Conservation (phyloP, 73 alveolate genomes). For the Urostyla sp. region DNA sequence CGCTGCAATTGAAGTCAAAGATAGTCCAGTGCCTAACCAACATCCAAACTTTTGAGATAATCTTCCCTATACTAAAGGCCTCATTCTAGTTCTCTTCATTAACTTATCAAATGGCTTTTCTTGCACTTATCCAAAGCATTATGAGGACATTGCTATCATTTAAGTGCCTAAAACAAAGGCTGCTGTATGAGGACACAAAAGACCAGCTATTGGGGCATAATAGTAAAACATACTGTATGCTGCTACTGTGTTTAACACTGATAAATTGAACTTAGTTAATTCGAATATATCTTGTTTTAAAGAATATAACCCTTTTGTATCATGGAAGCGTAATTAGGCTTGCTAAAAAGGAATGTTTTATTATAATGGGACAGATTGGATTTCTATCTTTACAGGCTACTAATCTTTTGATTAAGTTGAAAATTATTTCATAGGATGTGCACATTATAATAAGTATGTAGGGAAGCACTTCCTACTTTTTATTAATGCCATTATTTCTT, state of each 20-base stretch:
- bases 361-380: neutral
- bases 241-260: conserved; percentile 54
- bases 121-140: conserved; percentile 76
- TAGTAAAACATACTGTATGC: conserved; percentile 54
- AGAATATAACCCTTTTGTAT: neutral
- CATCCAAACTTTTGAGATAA: conserved; percentile 61
- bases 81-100: conserved; percentile 79
- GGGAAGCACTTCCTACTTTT: neutral
- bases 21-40: conserved; percentile 68
- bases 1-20: conserved; percentile 41
- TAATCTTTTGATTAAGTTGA: neutral
- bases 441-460: neutral
- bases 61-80: conserved; percentile 78
- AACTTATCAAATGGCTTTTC: conserved; percentile 72
- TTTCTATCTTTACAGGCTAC: neutral
- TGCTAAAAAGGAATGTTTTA: neutral
- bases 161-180: conserved; percentile 60
- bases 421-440: neutral
- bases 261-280: conserved; percentile 63
- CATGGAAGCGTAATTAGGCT: neutral
- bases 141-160: conserved; percentile 66
- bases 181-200: conserved; percentile 4
- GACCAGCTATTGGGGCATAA: conserved; percentile 59
- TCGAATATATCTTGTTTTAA: conserved; percentile 48
- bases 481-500: too few relatives aligned